Base-by-base conservation (phyloP, 139 green algal genomes). In the Picochlorum sp. region DNA sequence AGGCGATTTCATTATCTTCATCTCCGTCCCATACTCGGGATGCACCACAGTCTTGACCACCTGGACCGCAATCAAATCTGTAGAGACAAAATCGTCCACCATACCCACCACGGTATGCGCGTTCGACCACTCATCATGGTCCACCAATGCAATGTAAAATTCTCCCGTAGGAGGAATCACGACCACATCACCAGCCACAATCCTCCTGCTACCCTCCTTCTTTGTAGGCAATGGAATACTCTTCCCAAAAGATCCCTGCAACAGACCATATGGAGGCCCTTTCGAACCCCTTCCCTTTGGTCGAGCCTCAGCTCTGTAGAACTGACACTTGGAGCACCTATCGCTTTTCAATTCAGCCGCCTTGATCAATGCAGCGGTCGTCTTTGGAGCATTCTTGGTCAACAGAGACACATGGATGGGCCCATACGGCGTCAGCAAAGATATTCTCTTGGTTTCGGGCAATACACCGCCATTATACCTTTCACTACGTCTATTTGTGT, bases 91-190 rank as follows among this genome's bases (percentile, higher is more conserved):
- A 56, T 66, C 61, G 5, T 44, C 46, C 26, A 72, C 62, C 61
- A 62, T 24, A 9, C 62, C 56, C 51, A 74, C 62, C 6, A 81
- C 72, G n/a, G 76, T 77, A 45, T 84, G 76, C 1, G 60, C 37
- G 2, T 28, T 61, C 18, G 62, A 69, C 78, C 78, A 84, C 26
- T 84, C 75, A 2, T 66, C 28, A 44, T 84, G 78, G 49, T 80
- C 75, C 7, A 13, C 28, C 4, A 71, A 58, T 3, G 78, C 68
- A 21, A 84, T 81, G 50, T 83, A 84, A 16, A 84, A 84, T 24
- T 84, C 78, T 49, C 65, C 65, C 9, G 66, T 82, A 11, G 61
- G 58, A 11, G 77, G 74, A 26, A 84, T 84, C 60, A 75, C 64
- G 60, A 62, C 74, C 34, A 72, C 66, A 45, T 83, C 65, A 14